Base-by-base conservation (phyloP, 345 rosid species). In the Bruguiera parviflora region DNA sequence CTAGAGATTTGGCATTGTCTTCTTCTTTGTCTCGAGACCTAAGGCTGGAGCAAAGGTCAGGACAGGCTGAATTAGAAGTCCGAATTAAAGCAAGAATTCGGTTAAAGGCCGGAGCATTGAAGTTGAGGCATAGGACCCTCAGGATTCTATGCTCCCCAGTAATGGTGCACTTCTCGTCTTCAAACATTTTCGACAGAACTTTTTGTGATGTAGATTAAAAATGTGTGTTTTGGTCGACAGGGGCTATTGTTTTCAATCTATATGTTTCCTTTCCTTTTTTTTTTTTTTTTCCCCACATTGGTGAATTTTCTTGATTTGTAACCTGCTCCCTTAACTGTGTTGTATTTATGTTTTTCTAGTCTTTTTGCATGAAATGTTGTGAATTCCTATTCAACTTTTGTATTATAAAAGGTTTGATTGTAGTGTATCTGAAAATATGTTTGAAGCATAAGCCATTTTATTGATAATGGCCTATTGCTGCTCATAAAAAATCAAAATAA, bases 21-120 rank as follows among this genome's bases (percentile, higher is more conserved):
- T 65, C 61, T 5, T 65, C 71, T 4, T 68, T 75, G 60, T 76
- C 83, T 0, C 88, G 63, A 73, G 89, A 87, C 43, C 61, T 94
- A 55, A 81, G 64, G 73, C 29, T 22, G 8, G 89, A 85, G 53
- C 81, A 80, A 56, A 2, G 76, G 2, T 65, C 86, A 4, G 88
- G 89, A 6, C 37, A 70, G 63, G 56, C 88, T 0, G 84, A 82
- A 25, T 63, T 94, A 67, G 87, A 84, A 16, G 86, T 89, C 20
- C 74, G 61, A 64, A 28, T 88, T 22, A 77, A 68, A 71, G 89
- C 97, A 57, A 88, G 71, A 73, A 80, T 87, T 68, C 77, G 97
- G 78, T 84, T 81, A 46, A 89, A 87, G 86, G 83, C 88, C 1
- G 92, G 97, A 58, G 59, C 32, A 2, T 83, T 82, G 79, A 77